Evolutionary conservation across 2,329 filamentous ascomycete genomes (phyloP), one percentile per base, ranked within the genome.

Genomic region (Neofusicoccum umdonicola): DNA sequence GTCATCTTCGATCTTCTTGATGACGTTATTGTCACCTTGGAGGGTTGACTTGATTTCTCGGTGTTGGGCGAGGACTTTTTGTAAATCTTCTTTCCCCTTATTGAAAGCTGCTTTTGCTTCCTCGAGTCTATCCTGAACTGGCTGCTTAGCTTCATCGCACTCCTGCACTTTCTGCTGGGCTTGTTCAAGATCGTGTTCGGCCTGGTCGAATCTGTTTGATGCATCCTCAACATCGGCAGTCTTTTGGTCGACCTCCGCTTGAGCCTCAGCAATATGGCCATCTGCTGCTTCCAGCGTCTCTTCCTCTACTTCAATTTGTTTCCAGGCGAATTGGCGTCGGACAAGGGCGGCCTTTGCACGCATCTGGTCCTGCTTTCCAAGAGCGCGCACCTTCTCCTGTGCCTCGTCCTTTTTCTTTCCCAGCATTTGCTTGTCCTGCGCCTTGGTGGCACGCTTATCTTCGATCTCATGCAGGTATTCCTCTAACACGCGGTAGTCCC

Each of bases 401-500:
- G 92, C 88, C 52, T 86, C 84, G 31, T 90, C 82, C 61, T 80
- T 82, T 50, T 82, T 82, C 37, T 82, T 81, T 70, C 87, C 81
- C n/a, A 92, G 79, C 13, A 80, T 77, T 11, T 81, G 79, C n/a
- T 93, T 80, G 66, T 90, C 87, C n/a, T 87, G 85, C 48, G 85
- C 76, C 42, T 87, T 86, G 34, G 83, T 82, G 9, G 82, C 79
- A 9, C 31, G 27, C 69, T 90, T 90, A 37, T 81, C 81, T 63
- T 89, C 84, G 65, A 89, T 91, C 39, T 86, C 86, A 68, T 97
- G 90, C 19, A 95, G 82, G 3, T 87, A 89, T 68, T 96, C 90
- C 66, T 90, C 88, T 13, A 97, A 87, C 65, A 97, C 82, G 65
- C 88, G 87, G 76, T 99, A 99, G 73, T 99, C 95, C 67, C 92